These are phyloP conservation scores for Gastroboletus turbinatus DNA, from an alignment of 1,284 basidiomycete genomes.

Conservation along the genomic window DNA sequence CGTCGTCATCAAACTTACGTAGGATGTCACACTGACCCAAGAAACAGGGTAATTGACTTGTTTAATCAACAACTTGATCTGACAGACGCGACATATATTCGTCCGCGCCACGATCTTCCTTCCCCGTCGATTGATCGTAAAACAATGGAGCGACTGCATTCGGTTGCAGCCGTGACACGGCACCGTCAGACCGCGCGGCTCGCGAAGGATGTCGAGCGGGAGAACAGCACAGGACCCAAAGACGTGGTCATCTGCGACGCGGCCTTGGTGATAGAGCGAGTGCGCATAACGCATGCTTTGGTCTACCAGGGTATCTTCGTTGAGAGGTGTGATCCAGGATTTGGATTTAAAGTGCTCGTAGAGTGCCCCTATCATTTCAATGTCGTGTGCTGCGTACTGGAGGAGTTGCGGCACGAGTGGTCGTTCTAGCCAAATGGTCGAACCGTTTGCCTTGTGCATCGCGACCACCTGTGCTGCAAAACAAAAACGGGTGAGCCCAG, in stretches of 20 bases:
- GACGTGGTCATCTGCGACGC: conserved; percentile 21
- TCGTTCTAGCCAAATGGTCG: conserved; percentile 36
- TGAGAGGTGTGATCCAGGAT: conserved; percentile 31
- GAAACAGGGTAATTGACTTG: conserved; percentile 18
- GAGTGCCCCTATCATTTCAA: conserved; percentile 39
- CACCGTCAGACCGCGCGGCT: conserved; percentile 26
- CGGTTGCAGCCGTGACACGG: conserved; percentile 27
- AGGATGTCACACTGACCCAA: conserved; percentile 22
- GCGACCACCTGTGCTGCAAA: conserved; percentile 36
- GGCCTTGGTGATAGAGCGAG: conserved; percentile 30
- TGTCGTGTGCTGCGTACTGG: conserved; percentile 43
- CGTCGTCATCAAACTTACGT: conserved; percentile 8
- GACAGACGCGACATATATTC: conserved; percentile 30
- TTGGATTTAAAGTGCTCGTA: conserved; percentile 36
- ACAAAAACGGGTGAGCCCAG: background rate
- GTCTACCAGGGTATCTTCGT: conserved; percentile 15
- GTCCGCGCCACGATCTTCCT: conserved; percentile 25
- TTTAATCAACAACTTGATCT: conserved; percentile 34
- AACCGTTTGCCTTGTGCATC: conserved; percentile 38
- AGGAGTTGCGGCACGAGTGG: conserved; percentile 39
- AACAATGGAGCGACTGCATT: conserved; percentile 31
- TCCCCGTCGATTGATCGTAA: conserved; percentile 12
- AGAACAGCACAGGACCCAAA: conserved; percentile 27
- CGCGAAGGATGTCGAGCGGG: conserved; percentile 29
- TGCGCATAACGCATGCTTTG: conserved; percentile 32